phyloP scores from a whole-genome alignment of 1,284 basidiomycete genomes.

The Leccinum subrobustum region DNA sequence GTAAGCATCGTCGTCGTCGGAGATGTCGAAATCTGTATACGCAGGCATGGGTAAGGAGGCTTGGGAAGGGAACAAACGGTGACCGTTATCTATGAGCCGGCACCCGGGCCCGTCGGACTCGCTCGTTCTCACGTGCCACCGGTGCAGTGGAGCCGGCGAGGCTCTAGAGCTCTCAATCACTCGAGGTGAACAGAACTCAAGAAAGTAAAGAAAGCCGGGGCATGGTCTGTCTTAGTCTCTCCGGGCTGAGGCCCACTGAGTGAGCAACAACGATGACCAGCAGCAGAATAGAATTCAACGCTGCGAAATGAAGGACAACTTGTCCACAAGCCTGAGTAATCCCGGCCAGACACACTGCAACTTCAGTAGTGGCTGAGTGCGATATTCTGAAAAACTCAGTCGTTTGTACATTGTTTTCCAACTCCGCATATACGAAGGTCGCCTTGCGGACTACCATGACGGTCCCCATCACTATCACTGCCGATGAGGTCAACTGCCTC shows the following conservation, averaged over 20 bases:
- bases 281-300: not conserved
- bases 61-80: slow-evolving; percentile 1
- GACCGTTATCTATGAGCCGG: not conserved
- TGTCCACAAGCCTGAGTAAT: not conserved
- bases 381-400: not conserved
- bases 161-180: not conserved
- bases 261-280: not conserved
- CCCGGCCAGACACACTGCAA: no score
- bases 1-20: slow-evolving; percentile 33
- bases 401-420: slow-evolving; percentile 23
- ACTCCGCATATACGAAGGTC: slow-evolving; percentile 28
- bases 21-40: slow-evolving; percentile 26
- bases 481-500: slow-evolving; percentile 83
- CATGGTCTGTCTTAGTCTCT: not conserved
- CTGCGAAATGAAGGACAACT: not conserved
- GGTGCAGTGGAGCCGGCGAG: not conserved
- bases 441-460: slow-evolving; percentile 28
- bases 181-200: not conserved
- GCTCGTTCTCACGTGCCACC: slow-evolving; percentile 14
- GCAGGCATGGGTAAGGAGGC: slow-evolving; percentile 19
- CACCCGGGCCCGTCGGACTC: not conserved
- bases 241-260: not conserved
- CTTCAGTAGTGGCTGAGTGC: not conserved
- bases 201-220: not conserved
- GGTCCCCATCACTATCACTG: slow-evolving; percentile 60